phyloP scores from a whole-genome alignment of 2,329 filamentous ascomycete species.

The Aspergillus vadensis region DNA sequence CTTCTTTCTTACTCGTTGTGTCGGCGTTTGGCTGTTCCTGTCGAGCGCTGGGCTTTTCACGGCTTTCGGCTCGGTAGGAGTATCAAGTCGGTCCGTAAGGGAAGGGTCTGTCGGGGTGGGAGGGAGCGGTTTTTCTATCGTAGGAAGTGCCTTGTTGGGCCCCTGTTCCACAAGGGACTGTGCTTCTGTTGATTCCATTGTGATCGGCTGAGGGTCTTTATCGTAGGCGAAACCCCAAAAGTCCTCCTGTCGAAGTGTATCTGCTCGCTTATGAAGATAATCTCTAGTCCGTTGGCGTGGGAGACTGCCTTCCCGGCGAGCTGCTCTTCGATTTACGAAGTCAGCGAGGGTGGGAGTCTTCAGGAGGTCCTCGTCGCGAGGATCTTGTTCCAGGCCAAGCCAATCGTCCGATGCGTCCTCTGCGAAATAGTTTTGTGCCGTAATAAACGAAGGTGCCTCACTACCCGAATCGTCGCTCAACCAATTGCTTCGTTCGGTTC shows the following conservation, averaged over 20 bases:
- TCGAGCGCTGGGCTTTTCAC: constrained; percentile 20
- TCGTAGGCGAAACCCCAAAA: constrained; percentile 50
- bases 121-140: constrained; percentile 45
- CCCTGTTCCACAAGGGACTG: constrained; percentile 25
- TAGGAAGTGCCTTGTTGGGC: constrained; percentile 24
- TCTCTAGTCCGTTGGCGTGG: constrained; percentile 36
- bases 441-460: constrained; percentile 67
- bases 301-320: constrained; percentile 21
- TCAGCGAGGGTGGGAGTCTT: constrained; percentile 44
- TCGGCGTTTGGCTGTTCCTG: constrained; percentile 29
- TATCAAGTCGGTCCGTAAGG: constrained; percentile 16
- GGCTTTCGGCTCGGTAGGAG: constrained; percentile 11
- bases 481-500: constrained; percentile 76
- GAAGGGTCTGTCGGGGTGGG: constrained; percentile 31
- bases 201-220: constrained; percentile 36
- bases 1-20: constrained; percentile 62
- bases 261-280: constrained; percentile 40
- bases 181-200: constrained; percentile 36
- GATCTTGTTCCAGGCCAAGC: constrained; percentile 45
- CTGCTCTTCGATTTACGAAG: constrained; percentile 33
- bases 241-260: constrained; percentile 47
- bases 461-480: constrained; percentile 76
- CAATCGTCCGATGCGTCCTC: constrained; percentile 48
- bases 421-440: constrained; percentile 43
- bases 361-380: constrained; percentile 40